Base-by-base conservation (phyloP, 192 early-diverging fungal species). In the Coemansia interrupta region DNA sequence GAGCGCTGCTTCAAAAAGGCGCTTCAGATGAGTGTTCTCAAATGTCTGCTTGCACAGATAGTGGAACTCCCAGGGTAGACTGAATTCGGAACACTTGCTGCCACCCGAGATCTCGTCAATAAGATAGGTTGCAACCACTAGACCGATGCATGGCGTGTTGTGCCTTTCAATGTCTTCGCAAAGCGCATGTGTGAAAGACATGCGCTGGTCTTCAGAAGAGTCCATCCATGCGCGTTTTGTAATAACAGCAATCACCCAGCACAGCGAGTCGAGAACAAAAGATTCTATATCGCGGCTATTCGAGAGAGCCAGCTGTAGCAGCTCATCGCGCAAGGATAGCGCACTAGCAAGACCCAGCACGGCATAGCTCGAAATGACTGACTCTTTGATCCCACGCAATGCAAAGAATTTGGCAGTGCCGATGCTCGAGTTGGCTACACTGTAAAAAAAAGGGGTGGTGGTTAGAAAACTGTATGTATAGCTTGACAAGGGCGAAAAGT, bases 331-430 rank as follows among this genome's bases (percentile, higher is more conserved):
- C 3, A 78, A 60, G 0, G 49, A 15, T 15, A 72, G 28, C 24
- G 62, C 59, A 18, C 47, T 40, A 2, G 28, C 50, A 11, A 63
- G 15, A 0, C 74, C 74, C 24, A 72, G 28, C 10, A 72, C 61
- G 1, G 61, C 42, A 42, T 71, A 78, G 38, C 74, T 56, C 5
- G 64, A 46, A 17, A 72, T 56, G 12, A 78, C 65, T 0, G 64
- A 58, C 8, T 71, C 74, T 36, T 78, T 78, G 74, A 78, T 78
- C 24, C 69, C 74, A 41, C 69, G 69, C 58, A 78, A 36, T 4
- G 74, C 74, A 65, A 78, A 78, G 46, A 78, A 78, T 51, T 68
- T 70, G 29, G 74, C 68, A 28, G 74, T 78, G 13, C 69, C 69
- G 19, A 68, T 41, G 32, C 43, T 61, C 26, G 74, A 78, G 41